phyloP scores from a whole-genome alignment of 108 stramenopile species.

The Cyclotella cryptica region DNA sequence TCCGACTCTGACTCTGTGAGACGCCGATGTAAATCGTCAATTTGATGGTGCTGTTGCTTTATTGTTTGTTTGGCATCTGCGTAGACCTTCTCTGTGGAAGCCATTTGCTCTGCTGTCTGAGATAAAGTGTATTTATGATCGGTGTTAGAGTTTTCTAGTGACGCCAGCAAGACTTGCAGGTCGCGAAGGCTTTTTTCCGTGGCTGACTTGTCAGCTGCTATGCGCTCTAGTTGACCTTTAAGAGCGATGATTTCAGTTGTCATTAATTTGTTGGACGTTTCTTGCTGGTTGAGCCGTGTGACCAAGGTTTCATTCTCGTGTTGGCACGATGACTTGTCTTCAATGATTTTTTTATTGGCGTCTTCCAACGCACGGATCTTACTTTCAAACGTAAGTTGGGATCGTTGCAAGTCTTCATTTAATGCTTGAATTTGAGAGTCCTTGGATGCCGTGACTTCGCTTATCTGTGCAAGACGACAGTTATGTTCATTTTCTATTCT shows the following conservation, averaged over 20 bases:
- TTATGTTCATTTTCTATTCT: constrained; percentile 31
- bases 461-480: constrained; percentile 39
- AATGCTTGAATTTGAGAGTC: constrained; percentile 48
- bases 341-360: constrained; percentile 38
- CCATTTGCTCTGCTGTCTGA: constrained; percentile 38
- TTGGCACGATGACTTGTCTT: constrained; percentile 30
- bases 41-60: constrained; percentile 42
- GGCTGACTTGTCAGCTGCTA: constrained; percentile 37
- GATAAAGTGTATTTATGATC: constrained; percentile 35
- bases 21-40: constrained; percentile 43
- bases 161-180: constrained; percentile 42
- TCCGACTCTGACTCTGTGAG: constrained; percentile 46
- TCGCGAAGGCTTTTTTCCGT: constrained; percentile 50
- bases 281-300: constrained; percentile 43
- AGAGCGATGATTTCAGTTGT: constrained; percentile 43
- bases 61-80: constrained; percentile 48
- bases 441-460: constrained; percentile 35
- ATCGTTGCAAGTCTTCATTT: constrained; percentile 36
- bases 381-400: constrained; percentile 28
- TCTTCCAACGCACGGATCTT: constrained; percentile 46
- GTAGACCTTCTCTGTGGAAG: constrained; percentile 46
- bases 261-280: constrained; percentile 41
- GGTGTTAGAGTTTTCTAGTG: constrained; percentile 45
- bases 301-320: constrained; percentile 41
- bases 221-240: constrained; percentile 25